These are phyloP conservation scores for Colletotrichum ledebouriae DNA, from an alignment of 2,329 filamentous ascomycete species.

Conservation along the genomic window DNA sequence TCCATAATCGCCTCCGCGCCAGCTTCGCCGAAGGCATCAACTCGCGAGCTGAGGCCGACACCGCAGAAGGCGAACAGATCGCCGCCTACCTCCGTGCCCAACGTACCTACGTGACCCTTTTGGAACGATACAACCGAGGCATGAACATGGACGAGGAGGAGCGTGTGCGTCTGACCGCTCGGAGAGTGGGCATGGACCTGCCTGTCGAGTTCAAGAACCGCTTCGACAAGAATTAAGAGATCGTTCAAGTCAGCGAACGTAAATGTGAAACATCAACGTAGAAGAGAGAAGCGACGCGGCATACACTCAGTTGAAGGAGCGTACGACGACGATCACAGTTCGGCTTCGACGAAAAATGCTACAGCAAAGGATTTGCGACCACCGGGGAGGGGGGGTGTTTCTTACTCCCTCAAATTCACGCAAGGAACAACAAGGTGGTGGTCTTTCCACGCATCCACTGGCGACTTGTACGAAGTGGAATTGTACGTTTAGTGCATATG, in stretches of 20 bases:
- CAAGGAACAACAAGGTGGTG: no score
- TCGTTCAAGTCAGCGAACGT: neutral
- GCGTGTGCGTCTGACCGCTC: constrained; percentile 83
- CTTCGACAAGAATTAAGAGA: constrained; percentile 19
- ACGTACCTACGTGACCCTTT: constrained; percentile 81
- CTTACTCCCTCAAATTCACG: no score
- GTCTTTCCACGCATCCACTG: neutral
- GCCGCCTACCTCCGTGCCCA: constrained; percentile 88
- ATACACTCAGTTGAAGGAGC: neutral
- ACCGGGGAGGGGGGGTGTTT: no score
- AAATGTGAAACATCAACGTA: neutral
- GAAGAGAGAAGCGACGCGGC: neutral
- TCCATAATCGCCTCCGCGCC: constrained; percentile 78
- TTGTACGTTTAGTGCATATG: constrained; percentile 21
- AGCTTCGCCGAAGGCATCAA: constrained; percentile 63
- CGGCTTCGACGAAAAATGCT: no score
- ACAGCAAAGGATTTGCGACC: no score
- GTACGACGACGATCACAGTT: no score
- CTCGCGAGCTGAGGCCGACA: constrained; percentile 45
- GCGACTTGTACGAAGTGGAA: constrained; percentile 9
- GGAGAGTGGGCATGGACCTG: constrained; percentile 91
- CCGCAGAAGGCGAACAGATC: constrained; percentile 78
- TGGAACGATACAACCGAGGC: constrained; percentile 95
- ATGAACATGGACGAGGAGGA: constrained; percentile 91
- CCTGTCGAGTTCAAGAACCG: constrained; percentile 70